These are phyloP conservation scores for Trichoderma sp. DNA, from an alignment of 2,329 filamentous ascomycete genomes.

Conservation along the genomic window DNA sequence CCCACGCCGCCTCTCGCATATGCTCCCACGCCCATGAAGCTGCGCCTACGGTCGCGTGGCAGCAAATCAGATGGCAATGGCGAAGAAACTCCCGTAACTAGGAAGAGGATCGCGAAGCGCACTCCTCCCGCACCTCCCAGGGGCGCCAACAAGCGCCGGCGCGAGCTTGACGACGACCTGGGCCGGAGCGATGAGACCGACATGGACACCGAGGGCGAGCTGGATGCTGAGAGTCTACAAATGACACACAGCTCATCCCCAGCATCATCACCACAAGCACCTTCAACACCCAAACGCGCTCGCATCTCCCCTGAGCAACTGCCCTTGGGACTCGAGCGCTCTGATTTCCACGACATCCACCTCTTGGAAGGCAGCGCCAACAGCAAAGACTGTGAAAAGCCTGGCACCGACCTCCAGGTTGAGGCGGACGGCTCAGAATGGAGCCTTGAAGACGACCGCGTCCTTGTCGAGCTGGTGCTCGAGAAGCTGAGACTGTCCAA, in stretches of 20 bases:
- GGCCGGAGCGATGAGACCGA: conserved; percentile 44
- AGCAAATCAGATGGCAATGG: conserved; percentile 32
- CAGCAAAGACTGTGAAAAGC: conserved; percentile 33
- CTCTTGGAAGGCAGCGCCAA: conserved; percentile 38
- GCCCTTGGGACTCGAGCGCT: conserved; percentile 61
- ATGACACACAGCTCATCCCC: neutral
- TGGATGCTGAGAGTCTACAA: conserved; percentile 23
- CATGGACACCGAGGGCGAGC: conserved; percentile 41
- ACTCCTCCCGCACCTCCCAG: conserved; percentile 47
- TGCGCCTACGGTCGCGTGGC: conserved; percentile 57
- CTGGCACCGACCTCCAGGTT: conserved; percentile 47
- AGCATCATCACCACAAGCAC: conserved; percentile 36
- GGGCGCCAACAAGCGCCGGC: conserved; percentile 58
- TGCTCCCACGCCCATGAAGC: conserved; percentile 55
- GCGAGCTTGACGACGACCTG: conserved; percentile 52
- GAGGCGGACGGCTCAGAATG: conserved; percentile 56
- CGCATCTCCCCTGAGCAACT: conserved; percentile 64
- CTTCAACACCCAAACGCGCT: conserved; percentile 62
- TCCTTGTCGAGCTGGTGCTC: conserved; percentile 68
- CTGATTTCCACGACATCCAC: conserved; percentile 60
- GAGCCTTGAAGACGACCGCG: conserved; percentile 66
- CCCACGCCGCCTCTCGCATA: conserved; percentile 61
- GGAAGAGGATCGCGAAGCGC: conserved; percentile 59
- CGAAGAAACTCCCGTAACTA: conserved; percentile 14
- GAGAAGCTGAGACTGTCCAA: conserved; percentile 68